These are phyloP conservation scores for Cupressus sempervirens DNA, from an alignment of 75 land plant species.

Conservation along the genomic window DNA sequence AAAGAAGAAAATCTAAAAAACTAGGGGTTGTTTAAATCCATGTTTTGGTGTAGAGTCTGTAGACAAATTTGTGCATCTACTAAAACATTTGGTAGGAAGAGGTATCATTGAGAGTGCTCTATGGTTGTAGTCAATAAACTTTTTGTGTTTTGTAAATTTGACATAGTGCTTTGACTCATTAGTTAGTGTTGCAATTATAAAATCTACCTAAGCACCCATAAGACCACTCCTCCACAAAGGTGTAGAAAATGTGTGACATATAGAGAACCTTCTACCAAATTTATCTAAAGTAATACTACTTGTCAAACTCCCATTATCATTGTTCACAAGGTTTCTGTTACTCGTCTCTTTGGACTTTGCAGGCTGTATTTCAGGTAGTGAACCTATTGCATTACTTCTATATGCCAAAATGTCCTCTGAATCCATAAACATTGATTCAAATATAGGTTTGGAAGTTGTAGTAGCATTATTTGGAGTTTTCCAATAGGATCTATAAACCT, in stretches of 20 bases:
- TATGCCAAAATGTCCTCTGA: neutral
- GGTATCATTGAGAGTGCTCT: neutral
- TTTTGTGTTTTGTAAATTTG: neutral
- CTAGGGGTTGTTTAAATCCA: neutral
- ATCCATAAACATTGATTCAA: no score
- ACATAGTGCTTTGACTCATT: no score
- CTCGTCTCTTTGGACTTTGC: neutral
- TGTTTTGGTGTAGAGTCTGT: neutral
- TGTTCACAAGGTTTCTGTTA: neutral
- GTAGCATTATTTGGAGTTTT: neutral
- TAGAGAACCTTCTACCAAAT: slow-evolving; percentile 39
- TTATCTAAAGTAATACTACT: neutral
- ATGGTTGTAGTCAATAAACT: neutral
- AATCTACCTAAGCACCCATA: slow-evolving; percentile 72
- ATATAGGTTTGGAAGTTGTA: no score
- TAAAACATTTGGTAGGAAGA: neutral
- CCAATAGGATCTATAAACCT: neutral
- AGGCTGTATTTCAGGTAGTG: neutral
- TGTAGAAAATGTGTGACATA: slow-evolving; percentile 77
- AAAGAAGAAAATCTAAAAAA: slow-evolving; percentile 9
- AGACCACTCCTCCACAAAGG: slow-evolving; percentile 91
- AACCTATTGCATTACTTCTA: neutral
- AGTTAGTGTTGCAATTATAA: no score
- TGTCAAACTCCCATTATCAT: neutral
- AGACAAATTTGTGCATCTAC: neutral